phyloP scores from a whole-genome alignment of 139 green algal genomes.

The Spirogloea muscicola region DNA sequence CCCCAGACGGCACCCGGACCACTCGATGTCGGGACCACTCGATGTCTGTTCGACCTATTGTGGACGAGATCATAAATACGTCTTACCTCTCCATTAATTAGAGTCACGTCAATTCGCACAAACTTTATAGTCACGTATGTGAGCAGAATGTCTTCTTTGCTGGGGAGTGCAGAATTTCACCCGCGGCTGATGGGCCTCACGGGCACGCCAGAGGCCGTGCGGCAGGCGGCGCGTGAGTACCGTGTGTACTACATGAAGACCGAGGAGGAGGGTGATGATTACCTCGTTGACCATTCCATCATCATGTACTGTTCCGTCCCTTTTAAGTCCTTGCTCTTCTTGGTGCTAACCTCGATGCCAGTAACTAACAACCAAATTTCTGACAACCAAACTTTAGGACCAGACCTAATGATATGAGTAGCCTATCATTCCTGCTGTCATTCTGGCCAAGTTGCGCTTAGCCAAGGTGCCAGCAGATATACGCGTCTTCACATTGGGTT shows the following conservation, averaged over 20 bases:
- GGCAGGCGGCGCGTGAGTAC: constrained; percentile 52
- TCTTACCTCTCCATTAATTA: not conserved
- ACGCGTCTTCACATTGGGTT: too few species aligned
- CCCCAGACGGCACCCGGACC: too few species aligned
- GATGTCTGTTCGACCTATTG: not conserved
- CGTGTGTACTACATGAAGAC: constrained; percentile 85
- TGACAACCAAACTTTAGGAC: too few species aligned
- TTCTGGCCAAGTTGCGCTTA: too few species aligned
- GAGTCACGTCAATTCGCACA: not conserved
- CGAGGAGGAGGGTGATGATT: constrained; percentile 68
- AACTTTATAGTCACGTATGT: not conserved
- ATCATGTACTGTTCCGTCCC: too few species aligned
- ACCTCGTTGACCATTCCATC: constrained; percentile 98
- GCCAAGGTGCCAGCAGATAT: too few species aligned
- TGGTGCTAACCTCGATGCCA: too few species aligned
- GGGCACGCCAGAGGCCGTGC: constrained; percentile 63
- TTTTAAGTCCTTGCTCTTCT: too few species aligned
- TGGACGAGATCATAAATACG: not conserved
- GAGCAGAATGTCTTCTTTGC: not conserved
- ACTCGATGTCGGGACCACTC: not conserved
- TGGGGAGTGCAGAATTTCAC: constrained; percentile 77
- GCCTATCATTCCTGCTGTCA: too few species aligned
- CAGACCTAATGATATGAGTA: too few species aligned
- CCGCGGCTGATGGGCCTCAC: constrained; percentile 91
- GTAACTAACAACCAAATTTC: too few species aligned